Conservation (phyloP, 164 flowering plant genomes). For the Amborella trichopoda region DNA sequence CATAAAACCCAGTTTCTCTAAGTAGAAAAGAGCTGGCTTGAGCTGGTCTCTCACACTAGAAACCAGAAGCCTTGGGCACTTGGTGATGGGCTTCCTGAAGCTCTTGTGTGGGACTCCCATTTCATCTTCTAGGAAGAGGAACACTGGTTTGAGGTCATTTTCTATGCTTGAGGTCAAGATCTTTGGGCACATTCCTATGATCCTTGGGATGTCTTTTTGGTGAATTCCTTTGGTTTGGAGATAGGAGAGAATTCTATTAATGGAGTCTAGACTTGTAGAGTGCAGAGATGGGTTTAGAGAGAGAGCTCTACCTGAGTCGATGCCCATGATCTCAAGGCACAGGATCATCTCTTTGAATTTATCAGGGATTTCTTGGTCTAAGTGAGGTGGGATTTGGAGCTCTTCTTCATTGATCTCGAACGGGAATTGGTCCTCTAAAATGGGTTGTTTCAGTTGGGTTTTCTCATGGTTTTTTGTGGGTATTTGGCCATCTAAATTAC, state of each 20-base stretch:
- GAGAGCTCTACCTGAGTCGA: slow-evolving; percentile 78
- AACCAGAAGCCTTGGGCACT: slow-evolving; percentile 67
- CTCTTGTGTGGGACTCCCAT: slow-evolving; percentile 49
- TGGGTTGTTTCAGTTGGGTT: too few relatives aligned
- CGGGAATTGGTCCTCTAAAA: too few relatives aligned
- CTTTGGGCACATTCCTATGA: slow-evolving; percentile 85
- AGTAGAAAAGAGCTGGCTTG: slow-evolving; percentile 63
- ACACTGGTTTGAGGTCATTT: slow-evolving; percentile 57
- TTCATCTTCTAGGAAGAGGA: slow-evolving; percentile 48
- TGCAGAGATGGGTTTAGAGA: slow-evolving; percentile 73
- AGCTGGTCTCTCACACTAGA: slow-evolving; percentile 54
- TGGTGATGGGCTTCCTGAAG: slow-evolving; percentile 62
- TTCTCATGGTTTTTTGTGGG: too few relatives aligned
- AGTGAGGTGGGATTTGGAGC: too few relatives aligned
- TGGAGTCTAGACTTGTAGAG: slow-evolving; percentile 49
- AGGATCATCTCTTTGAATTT: slow-evolving; percentile 81
- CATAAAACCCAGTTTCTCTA: slow-evolving; percentile 62
- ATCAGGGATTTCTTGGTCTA: slow-evolving; percentile 31
- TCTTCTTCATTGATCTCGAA: too few relatives aligned
- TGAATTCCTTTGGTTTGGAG: slow-evolving; percentile 76
- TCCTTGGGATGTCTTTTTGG: slow-evolving; percentile 63
- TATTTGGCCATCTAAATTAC: too few relatives aligned
- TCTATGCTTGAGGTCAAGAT: slow-evolving; percentile 60
- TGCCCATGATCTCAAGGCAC: slow-evolving; percentile 90
- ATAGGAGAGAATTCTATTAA: slow-evolving; percentile 54